These are phyloP conservation scores for Spizellomyces sp. DNA, from an alignment of 192 early-diverging fungal species.

Conservation along the genomic window DNA sequence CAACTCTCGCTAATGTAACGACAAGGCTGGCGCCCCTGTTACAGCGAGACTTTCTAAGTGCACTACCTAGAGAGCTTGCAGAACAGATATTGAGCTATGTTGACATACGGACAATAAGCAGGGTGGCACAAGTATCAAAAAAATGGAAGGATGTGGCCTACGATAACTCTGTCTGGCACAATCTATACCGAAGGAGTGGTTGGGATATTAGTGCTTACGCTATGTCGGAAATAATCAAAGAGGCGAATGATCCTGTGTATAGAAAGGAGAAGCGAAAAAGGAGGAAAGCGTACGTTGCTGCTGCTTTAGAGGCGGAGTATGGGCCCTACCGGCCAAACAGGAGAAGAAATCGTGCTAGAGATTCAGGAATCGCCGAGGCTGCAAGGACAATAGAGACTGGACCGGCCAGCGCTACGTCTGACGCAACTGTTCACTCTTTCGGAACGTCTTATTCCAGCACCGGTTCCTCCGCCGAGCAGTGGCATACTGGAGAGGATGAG, in stretches of 20 bases:
- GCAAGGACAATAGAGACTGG: neutral
- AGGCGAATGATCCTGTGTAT: neutral
- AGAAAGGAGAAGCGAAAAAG: neutral
- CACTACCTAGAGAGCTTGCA: conserved; percentile 75
- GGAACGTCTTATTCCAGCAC: neutral
- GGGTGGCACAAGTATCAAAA: conserved; percentile 62
- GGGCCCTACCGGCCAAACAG: too few relatives aligned
- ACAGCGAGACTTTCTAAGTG: conserved; percentile 56
- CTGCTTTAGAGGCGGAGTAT: neutral
- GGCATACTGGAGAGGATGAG: neutral
- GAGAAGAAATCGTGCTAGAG: neutral
- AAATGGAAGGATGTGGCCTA: conserved; percentile 66
- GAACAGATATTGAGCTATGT: conserved; percentile 56
- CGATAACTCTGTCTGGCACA: conserved; percentile 78
- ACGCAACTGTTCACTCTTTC: neutral
- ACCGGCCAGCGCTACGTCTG: neutral
- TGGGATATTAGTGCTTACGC: conserved; percentile 43
- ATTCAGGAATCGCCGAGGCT: neutral
- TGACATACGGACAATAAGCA: conserved; percentile 60
- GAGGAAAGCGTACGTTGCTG: neutral
- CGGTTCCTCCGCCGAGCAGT: neutral
- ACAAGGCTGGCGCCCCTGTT: conserved; percentile 52
- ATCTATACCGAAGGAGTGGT: conserved; percentile 45
- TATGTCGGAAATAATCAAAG: neutral
- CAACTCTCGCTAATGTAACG: conserved; percentile 45